Base-by-base conservation (phyloP, 345 rosid genomes). In the Murraya koenigii region DNA sequence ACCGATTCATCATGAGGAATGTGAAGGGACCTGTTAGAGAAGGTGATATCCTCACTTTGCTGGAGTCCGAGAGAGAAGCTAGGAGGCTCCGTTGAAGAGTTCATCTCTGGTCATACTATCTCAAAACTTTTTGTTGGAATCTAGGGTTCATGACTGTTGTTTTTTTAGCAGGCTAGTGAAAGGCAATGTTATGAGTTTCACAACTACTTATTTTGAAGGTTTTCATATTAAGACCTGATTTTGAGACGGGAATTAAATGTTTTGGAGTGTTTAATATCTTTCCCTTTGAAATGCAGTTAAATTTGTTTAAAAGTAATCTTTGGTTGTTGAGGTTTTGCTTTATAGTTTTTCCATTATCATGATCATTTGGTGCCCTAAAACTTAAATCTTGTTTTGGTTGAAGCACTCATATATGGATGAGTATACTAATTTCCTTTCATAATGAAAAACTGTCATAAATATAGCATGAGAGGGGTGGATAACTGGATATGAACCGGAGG, bases 11-110 rank as follows among this genome's bases (percentile, higher is more conserved):
- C 82, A 94, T 91, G 95, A 88, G 98, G 86, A 94, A 94, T 7
- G 96, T 90, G 33, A 90, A 93, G 87, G 97, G 97, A 80, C 94
- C 97, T 0, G 92, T 92, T 19, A 92, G 97, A 77, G 94, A 92
- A 74, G 97, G 94, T 1, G 97, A 92, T 73, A 81, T 92, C 65
- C 93, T 92, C 52, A 89, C 94, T n/a, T 85, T 92, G 32, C 91
- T 92, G 23, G 94, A 92, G 90, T 90, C 97, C 0, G 97, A 92
- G 89, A 84, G 97, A 67, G 97, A 92, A 85, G 97, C 97, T 15
- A 88, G 97, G 90, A 90, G 97, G 80, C 91, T 92, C 33, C 97
- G 95, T 11, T 89, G 88, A 89, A 14, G 28, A 9, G 33, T 35
- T 44, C 17, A 9, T 26, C 30, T 55, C 36, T 30, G 26, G 35